A percentile compares a stretch with the other conserved stretches of the same genome.
These are phyloP conservation scores for Oryza punctata DNA, from an alignment of 176 grass and related monocot genomes.

Conservation along the genomic window DNA sequence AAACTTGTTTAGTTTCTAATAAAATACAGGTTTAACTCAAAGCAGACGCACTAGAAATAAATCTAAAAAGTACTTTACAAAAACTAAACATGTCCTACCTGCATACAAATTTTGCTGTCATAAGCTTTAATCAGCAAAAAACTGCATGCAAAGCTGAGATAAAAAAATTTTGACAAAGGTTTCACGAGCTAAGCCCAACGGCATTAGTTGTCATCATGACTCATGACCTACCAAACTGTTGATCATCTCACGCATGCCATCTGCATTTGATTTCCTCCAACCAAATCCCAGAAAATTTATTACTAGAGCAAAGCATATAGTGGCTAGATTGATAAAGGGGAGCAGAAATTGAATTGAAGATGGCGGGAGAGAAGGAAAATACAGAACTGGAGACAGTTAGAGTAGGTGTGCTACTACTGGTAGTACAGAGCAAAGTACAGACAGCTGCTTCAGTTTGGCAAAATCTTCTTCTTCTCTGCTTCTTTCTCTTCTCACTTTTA, in stretches of 20 bases:
- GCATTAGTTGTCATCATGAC: not conserved
- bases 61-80: not conserved
- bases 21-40: no score
- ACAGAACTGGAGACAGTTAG: slow-evolving; percentile 28
- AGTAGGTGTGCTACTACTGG: slow-evolving; percentile 29
- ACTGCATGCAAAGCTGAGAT: not conserved
- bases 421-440: not conserved
- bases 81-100: not conserved
- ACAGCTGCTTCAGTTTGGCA: not conserved
- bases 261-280: slow-evolving; percentile 13
- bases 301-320: not conserved
- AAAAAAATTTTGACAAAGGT: not conserved
- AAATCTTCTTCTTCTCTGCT: not conserved
- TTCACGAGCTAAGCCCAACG: not conserved
- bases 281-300: not conserved
- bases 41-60: not conserved
- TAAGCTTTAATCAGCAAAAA: not conserved
- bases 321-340: not conserved
- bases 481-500: not conserved
- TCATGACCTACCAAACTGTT: not conserved
- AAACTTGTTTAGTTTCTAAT: not conserved
- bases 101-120: not conserved
- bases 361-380: not conserved
- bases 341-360: not conserved
- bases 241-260: not conserved